These are phyloP conservation scores for Saitozyma podzolica DNA, from an alignment of 768 basidiomycete species.

Conservation along the genomic window DNA sequence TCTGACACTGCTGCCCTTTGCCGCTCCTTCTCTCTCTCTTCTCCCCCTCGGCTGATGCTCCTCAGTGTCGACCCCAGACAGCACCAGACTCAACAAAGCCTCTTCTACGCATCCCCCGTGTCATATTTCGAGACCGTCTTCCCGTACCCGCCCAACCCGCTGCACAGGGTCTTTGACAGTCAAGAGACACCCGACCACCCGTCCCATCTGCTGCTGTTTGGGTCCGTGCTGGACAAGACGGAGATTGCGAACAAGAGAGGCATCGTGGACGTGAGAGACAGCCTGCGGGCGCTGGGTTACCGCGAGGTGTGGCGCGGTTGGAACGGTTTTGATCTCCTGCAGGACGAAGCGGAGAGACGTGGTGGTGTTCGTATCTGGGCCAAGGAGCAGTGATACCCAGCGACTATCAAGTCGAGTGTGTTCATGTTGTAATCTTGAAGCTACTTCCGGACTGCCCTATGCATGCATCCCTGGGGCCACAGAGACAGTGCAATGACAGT, in stretches of 20 bases:
- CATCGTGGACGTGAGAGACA: conserved; percentile 49
- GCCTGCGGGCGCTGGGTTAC: conserved; percentile 65
- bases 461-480: too few species aligned
- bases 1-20: too few species aligned
- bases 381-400: too few species aligned
- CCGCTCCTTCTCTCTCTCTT: too few species aligned
- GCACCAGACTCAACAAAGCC: conserved; percentile 69
- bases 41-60: background rate
- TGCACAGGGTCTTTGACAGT: conserved; percentile 14
- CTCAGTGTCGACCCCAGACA: background rate
- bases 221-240: conserved; percentile 60
- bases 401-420: too few species aligned
- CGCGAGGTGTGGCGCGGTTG: conserved; percentile 65
- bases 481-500: too few species aligned
- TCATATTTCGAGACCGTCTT: conserved; percentile 69
- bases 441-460: too few species aligned
- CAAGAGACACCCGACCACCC: conserved; percentile 61
- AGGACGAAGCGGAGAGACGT: conserved; percentile 69
- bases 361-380: conserved; percentile 73
- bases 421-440: too few species aligned
- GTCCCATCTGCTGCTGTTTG: conserved; percentile 77
- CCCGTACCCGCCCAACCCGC: conserved; percentile 57
- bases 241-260: background rate
- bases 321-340: conserved; percentile 60
- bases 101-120: conserved; percentile 74